phyloP scores from a whole-genome alignment of 306 rosid genomes.

The Acacia acuminata region DNA sequence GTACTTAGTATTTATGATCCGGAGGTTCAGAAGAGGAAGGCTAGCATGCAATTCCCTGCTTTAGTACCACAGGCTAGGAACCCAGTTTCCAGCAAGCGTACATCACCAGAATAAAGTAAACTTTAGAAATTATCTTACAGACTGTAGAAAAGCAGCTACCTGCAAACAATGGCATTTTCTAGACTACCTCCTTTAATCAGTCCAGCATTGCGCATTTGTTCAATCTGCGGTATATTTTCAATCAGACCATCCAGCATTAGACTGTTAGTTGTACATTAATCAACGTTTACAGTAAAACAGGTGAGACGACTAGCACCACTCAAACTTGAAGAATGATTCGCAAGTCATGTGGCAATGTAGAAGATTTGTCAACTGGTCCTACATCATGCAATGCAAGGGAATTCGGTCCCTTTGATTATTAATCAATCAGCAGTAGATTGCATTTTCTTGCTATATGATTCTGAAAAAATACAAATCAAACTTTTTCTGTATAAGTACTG shows the following conservation, averaged over 20 bases:
- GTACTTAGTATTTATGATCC: neutral
- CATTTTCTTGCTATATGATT: neutral
- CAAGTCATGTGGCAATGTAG: neutral
- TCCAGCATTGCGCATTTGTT: slow-evolving; percentile 76
- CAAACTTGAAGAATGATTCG: neutral
- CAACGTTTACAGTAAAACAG: slow-evolving; percentile 15
- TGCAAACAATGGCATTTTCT: slow-evolving; percentile 83
- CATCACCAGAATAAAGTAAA: slow-evolving; percentile 1
- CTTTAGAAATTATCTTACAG: neutral
- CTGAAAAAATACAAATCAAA: neutral
- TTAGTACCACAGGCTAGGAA: slow-evolving; percentile 5
- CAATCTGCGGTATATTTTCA: slow-evolving; percentile 57
- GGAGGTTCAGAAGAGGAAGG: slow-evolving; percentile 10
- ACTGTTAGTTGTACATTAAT: slow-evolving; percentile 16
- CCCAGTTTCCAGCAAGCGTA: slow-evolving; percentile 12
- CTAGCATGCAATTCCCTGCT: slow-evolving; percentile 9
- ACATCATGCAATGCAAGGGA: neutral
- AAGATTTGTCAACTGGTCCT: neutral
- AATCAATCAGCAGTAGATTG: neutral
- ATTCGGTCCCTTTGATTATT: neutral
- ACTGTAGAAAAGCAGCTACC: slow-evolving; percentile 50
- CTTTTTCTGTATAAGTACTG: neutral
- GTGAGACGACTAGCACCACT: neutral
- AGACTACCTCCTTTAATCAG: slow-evolving; percentile 84
- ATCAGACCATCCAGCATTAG: neutral